Conservation (phyloP, 257 asterid species). For the Petrea volubilis region DNA sequence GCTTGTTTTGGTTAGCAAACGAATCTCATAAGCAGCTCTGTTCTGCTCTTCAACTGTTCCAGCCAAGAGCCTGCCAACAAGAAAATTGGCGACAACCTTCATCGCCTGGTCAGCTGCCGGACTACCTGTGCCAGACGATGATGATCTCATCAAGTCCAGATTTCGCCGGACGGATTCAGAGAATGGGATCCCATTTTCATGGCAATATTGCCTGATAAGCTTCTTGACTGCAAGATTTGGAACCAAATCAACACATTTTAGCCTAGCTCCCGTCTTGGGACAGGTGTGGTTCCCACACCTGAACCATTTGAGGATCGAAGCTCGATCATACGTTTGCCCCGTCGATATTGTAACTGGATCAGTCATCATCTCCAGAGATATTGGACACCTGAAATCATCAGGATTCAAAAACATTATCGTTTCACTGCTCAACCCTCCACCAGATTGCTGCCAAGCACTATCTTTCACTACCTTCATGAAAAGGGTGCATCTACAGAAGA, state of each 20-base stretch:
- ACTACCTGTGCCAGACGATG: constrained; percentile 30
- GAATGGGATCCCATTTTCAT: constrained; percentile 33
- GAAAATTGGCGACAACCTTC: constrained; percentile 51
- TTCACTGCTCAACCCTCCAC: constrained; percentile 8
- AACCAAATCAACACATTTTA: constrained; percentile 40
- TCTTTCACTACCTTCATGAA: constrained; percentile 31
- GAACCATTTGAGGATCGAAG: constrained; percentile 78
- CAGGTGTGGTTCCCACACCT: constrained; percentile 71
- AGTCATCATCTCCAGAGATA: constrained; percentile 71
- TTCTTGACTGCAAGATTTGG: constrained; percentile 66
- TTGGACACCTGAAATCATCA: constrained; percentile 87
- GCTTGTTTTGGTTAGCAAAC: constrained; percentile 80
- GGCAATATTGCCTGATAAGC: constrained; percentile 47
- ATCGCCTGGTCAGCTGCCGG: constrained; percentile 50
- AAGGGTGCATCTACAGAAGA: constrained; percentile 63
- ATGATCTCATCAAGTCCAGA: constrained; percentile 12
- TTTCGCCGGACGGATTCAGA: constrained; percentile 35
- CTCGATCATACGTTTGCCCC: constrained; percentile 82
- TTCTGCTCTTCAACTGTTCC: constrained; percentile 44
- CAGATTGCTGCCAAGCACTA: background rate
- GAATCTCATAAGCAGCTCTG: constrained; percentile 64
- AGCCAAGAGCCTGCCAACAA: constrained; percentile 43
- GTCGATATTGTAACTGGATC: constrained; percentile 80
- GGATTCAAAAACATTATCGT: constrained; percentile 38
- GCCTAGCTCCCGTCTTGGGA: constrained; percentile 76